phyloP scores from a whole-genome alignment of 139 green algal species.

The Coccomyxa sp. region DNA sequence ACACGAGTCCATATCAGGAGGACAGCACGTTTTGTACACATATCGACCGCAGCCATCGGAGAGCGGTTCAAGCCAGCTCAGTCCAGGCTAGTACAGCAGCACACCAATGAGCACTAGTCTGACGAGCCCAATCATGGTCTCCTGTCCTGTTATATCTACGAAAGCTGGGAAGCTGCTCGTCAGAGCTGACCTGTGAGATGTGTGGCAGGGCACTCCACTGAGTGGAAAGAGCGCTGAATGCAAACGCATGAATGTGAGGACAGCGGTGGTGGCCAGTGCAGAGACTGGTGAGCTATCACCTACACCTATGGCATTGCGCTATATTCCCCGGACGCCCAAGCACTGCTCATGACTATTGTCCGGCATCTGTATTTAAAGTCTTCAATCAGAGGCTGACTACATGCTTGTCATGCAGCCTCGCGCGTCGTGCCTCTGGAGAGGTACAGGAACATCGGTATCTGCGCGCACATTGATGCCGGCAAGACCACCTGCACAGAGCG shows the following conservation, averaged over 20 bases:
- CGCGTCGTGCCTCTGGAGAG: conserved; percentile 60
- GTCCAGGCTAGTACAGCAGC: no score
- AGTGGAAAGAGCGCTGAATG: neutral
- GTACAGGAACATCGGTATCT: conserved; percentile 99
- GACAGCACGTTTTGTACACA: no score
- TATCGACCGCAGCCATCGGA: no score
- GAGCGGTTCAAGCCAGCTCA: no score
- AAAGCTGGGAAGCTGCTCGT: no score
- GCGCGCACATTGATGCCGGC: conserved; percentile 95
- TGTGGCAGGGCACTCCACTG: neutral
- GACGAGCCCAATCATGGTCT: no score
- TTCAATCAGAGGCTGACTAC: neutral
- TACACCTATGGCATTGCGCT: no score
- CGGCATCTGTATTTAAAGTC: neutral
- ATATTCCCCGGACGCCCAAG: neutral
- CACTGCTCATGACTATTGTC: neutral
- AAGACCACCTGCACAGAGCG: conserved; percentile 99
- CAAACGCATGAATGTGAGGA: neutral
- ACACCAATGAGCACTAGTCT: no score
- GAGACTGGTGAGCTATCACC: neutral
- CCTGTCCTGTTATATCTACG: no score
- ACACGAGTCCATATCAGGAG: no score
- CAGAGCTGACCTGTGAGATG: no score
- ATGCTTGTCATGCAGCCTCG: neutral
- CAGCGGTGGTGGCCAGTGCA: neutral